These are phyloP conservation scores for Pyrenochaeta sp. DNA, from an alignment of 2,329 filamentous ascomycete genomes.

Conservation along the genomic window DNA sequence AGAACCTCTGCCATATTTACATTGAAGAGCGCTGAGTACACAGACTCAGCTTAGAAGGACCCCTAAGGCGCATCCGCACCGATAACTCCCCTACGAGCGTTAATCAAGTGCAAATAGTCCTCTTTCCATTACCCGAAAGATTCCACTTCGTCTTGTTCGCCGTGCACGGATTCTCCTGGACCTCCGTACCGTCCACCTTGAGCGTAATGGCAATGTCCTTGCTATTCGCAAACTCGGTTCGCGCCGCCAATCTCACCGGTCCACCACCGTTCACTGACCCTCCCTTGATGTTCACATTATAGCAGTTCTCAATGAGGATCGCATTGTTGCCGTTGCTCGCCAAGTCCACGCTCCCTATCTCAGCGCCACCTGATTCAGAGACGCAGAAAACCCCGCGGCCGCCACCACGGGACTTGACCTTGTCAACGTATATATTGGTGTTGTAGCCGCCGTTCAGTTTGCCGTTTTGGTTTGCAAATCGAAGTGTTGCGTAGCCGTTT, in stretches of 20 bases:
- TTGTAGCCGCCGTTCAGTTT: constrained; percentile 59
- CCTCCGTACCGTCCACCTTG: constrained; percentile 60
- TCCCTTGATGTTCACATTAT: constrained; percentile 61
- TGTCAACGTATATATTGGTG: constrained; percentile 63
- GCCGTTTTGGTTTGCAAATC: constrained; percentile 67
- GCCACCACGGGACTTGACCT: constrained; percentile 64
- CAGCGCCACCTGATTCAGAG: constrained; percentile 63
- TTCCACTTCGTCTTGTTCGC: constrained; percentile 60
- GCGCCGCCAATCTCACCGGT: constrained; percentile 63
- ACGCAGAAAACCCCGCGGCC: constrained; percentile 68
- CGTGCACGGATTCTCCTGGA: constrained; percentile 64
- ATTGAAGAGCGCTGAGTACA: not conserved
- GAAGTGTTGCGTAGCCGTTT: constrained; percentile 65
- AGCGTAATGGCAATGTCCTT: constrained; percentile 61
- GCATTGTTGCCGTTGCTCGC: constrained; percentile 65
- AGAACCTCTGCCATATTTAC: not conserved
- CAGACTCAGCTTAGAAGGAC: not conserved
- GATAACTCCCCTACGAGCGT: not conserved
- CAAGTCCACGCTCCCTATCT: constrained; percentile 60
- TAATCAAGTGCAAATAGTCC: constrained; percentile 29
- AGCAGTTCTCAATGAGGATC: constrained; percentile 68
- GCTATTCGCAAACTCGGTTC: constrained; percentile 64
- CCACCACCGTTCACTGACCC: constrained; percentile 64
- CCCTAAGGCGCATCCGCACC: not conserved
- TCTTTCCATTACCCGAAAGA: constrained; percentile 56